Conservation (phyloP, 805 yeast genomes). For the Candida morakotiae region DNA sequence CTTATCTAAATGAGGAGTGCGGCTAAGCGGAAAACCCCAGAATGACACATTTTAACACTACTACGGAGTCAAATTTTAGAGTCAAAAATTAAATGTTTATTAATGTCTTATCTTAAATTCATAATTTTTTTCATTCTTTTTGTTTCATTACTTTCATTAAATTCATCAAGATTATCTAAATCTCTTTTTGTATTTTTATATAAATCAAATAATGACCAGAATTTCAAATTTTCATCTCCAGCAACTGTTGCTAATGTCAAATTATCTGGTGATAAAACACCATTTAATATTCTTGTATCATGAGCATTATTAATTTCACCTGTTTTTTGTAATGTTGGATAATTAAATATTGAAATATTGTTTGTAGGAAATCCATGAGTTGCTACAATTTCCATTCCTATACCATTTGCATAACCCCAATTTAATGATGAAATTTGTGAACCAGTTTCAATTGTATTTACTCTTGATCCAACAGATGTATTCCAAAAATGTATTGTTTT, state of each 20-base stretch:
- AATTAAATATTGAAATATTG: conserved; percentile 76
- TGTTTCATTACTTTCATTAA: conserved; percentile 13
- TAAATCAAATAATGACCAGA: conserved; percentile 84
- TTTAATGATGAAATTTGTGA: conserved; percentile 90
- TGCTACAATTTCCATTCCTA: conserved; percentile 82
- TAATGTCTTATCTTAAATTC: conserved; percentile 17
- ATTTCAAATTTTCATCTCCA: conserved; percentile 93
- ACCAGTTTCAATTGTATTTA: conserved; percentile 84
- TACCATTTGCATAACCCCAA: conserved; percentile 79
- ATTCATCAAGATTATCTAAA: conserved; percentile 11
- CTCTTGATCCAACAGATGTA: conserved; percentile 81
- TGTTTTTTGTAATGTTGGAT: conserved; percentile 80
- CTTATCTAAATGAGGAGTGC: neutral
- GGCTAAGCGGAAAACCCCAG: neutral
- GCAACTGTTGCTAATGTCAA: conserved; percentile 91
- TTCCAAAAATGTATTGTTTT: conserved; percentile 93
- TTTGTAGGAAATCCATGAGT: conserved; percentile 93
- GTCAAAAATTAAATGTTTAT: neutral
- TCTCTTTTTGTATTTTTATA: conserved; percentile 22
- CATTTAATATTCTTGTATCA: conserved; percentile 78
- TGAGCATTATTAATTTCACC: conserved; percentile 87
- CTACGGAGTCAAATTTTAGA: neutral
- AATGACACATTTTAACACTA: neutral
- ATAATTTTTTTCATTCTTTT: conserved; percentile 23
- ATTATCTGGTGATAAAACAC: conserved; percentile 86